Percentiles rank a stretch among this genome's conserved stretches.
Evolutionary conservation across 352 stramenopile species (phyloP).

Genomic region (Phytopythium sindhum): DNA sequence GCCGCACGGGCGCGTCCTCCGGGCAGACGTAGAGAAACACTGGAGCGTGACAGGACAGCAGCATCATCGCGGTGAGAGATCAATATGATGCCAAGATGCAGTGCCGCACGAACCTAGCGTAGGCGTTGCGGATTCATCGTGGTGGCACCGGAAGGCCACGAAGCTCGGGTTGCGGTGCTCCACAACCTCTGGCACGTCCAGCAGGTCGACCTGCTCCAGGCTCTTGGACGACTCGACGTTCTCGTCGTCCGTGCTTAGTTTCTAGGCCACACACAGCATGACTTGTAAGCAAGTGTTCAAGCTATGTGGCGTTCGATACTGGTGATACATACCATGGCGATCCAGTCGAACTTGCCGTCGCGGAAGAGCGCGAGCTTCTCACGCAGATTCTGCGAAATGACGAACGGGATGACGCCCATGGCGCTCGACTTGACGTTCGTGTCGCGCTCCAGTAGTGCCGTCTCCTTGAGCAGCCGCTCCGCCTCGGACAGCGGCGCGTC

Average conservation of each 20-base stretch:
- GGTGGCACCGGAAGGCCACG: slow-evolving; percentile 66
- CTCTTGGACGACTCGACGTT: slow-evolving; percentile 80
- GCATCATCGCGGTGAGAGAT: background rate
- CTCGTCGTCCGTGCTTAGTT: slow-evolving; percentile 74
- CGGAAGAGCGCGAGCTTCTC: slow-evolving; percentile 76
- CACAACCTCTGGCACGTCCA: slow-evolving; percentile 51
- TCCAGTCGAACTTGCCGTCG: slow-evolving; percentile 85
- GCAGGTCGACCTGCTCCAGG: slow-evolving; percentile 67
- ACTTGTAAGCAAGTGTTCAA: background rate
- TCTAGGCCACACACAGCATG: slow-evolving; percentile 25
- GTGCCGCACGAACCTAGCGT: background rate
- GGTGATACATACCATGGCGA: slow-evolving; percentile 61
- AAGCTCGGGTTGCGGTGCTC: slow-evolving; percentile 73
- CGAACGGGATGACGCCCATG: slow-evolving; percentile 88
- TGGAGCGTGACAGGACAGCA: slow-evolving; percentile 9
- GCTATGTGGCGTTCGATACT: too few relatives aligned
- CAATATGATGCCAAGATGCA: background rate
- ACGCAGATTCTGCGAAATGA: slow-evolving; percentile 74
- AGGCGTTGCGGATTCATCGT: background rate
- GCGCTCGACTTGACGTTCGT: slow-evolving; percentile 86
- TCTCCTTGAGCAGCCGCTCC: slow-evolving; percentile 80
- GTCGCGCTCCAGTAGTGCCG: slow-evolving; percentile 72
- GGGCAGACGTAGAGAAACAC: slow-evolving; percentile 91
- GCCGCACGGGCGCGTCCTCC: slow-evolving; percentile 76
- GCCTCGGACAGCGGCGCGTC: slow-evolving; percentile 84